A percentile compares a stretch with the other conserved stretches of the same genome.
These are phyloP conservation scores for Citeromyces hawaiiensis DNA, from an alignment of 1,139 yeast genomes.

Conservation along the genomic window DNA sequence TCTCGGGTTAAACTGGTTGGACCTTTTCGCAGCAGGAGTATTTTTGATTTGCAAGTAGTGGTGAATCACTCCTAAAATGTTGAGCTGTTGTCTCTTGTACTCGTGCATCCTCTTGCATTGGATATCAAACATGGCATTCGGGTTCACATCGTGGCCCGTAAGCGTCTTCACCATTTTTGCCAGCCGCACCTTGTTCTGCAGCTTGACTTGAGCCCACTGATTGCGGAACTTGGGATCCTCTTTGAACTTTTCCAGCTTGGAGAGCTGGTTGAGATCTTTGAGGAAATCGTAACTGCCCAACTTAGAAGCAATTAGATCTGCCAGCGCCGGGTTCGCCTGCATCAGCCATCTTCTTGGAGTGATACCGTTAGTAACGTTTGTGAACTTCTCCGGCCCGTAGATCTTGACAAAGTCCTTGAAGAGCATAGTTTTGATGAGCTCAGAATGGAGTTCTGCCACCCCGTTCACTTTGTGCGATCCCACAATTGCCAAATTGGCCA, in stretches of 20 bases:
- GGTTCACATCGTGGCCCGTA: constrained; percentile 60
- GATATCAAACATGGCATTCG: constrained; percentile 70
- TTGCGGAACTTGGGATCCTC: constrained; percentile 58
- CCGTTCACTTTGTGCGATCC: constrained; percentile 94
- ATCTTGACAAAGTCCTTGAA: constrained; percentile 81
- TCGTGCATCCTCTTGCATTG: constrained; percentile 95
- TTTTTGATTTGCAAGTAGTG: constrained; percentile 69
- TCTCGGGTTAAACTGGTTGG: constrained; percentile 52
- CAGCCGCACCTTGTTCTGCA: constrained; percentile 53
- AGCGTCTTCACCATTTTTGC: constrained; percentile 57
- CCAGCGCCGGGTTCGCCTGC: constrained; percentile 80
- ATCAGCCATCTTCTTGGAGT: constrained; percentile 96
- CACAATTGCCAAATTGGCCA: constrained; percentile 85
- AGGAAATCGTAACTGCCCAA: constrained; percentile 61
- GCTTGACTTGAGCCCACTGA: constrained; percentile 63
- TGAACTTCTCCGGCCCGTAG: constrained; percentile 72
- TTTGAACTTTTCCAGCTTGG: constrained; percentile 51
- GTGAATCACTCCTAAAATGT: constrained; percentile 78
- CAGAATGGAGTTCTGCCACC: constrained; percentile 92
- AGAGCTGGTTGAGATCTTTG: constrained; percentile 55
- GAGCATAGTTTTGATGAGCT: constrained; percentile 77
- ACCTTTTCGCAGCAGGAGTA: constrained; percentile 53
- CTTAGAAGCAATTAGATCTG: constrained; percentile 57
- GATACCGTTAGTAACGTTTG: constrained; percentile 89
- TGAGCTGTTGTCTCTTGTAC: constrained; percentile 89